Conservation (phyloP, 1,284 basidiomycete genomes). For the Mycosarcoma maydis region DNA sequence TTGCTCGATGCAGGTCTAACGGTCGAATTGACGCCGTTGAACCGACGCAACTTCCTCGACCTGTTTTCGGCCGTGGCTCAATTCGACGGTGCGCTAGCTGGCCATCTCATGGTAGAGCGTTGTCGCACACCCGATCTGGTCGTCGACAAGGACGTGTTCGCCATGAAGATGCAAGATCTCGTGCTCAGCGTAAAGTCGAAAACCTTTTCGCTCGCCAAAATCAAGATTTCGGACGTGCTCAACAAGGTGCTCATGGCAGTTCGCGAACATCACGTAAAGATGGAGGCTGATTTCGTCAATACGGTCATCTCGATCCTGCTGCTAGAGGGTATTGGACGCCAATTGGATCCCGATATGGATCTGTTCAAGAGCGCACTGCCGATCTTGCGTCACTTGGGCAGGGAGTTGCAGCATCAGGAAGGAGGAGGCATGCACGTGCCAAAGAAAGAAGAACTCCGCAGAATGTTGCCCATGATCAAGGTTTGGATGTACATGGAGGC, state of each 20-base stretch:
- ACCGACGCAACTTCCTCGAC: conserved; percentile 93
- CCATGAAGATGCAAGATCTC: conserved; percentile 95
- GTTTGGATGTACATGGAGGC: conserved; percentile 61
- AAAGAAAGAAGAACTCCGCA: conserved; percentile 33
- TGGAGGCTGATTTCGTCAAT: conserved; percentile 98
- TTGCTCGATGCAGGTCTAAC: conserved; percentile 96
- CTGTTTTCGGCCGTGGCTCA: conserved; percentile 94
- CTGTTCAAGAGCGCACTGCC: conserved; percentile 64
- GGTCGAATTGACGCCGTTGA: conserved; percentile 81
- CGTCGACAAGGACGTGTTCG: conserved; percentile 91
- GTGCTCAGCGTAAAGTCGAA: conserved; percentile 92
- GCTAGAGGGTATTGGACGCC: conserved; percentile 93
- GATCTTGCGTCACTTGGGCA: conserved; percentile 59
- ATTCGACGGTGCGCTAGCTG: conserved; percentile 94
- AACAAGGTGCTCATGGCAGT: conserved; percentile 88
- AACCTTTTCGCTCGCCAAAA: conserved; percentile 93
- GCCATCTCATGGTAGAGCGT: conserved; percentile 94
- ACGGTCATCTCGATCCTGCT: conserved; percentile 93
- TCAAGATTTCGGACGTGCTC: conserved; percentile 93
- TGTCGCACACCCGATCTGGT: conserved; percentile 91
- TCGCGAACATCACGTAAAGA: conserved; percentile 92
- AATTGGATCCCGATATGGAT: conserved; percentile 90
- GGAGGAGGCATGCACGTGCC: conserved; percentile 30
- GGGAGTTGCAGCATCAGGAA: conserved; percentile 38
- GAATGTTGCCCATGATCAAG: conserved; percentile 57